Base-by-base conservation (phyloP, 805 yeast genomes). In the Spathaspora sp. region DNA sequence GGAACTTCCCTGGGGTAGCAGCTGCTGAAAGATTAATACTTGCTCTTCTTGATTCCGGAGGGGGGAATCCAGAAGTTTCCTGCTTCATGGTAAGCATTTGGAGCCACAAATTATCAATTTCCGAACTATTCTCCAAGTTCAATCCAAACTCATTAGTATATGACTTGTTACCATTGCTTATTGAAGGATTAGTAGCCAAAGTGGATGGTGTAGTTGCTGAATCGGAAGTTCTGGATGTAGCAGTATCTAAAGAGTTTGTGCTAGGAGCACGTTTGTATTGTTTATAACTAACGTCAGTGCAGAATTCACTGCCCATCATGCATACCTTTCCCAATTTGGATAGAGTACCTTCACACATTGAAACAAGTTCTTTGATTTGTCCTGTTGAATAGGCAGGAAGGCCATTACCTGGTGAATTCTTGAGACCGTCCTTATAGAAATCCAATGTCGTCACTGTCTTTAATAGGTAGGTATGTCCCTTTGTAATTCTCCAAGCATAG, bases 401-500 rank as follows among this genome's bases (percentile, higher is more conserved):
- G 14, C 40, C 42, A 10, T 42, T 38, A 18, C 48, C 11, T 47
- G 39, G 9, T 55, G 63, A 7, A 35, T 35, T 35, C 40, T 35
- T 14, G 18, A 35, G 17, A 16, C 18, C 18, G 14, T 35, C 40
- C 18, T 35, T 35, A 52, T 70, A 70, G 49, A 69, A 72, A 17
- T 63, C 64, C 26, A 62, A 54, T 3, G 61, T 59, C 3, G 70
- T 67, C 38, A 69, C 63, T 1, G 63, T 60, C 43, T 64, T 62
- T 49, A 73, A 58, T 40, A 69, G 56, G 47, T 57, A 63, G 0
- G 69, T 64, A 47, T 69, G 74, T 11, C 70, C 67, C 49, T 69
- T 70, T 11, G 73, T 65, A 10, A 71, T 64, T 57, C 72, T 63
- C 76, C 76, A 71, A 1, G 76, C 75, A 52, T 70, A 65, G 53